These are phyloP conservation scores for Ceratocystis huliohia DNA, from an alignment of 2,329 filamentous ascomycete genomes.

Conservation along the genomic window DNA sequence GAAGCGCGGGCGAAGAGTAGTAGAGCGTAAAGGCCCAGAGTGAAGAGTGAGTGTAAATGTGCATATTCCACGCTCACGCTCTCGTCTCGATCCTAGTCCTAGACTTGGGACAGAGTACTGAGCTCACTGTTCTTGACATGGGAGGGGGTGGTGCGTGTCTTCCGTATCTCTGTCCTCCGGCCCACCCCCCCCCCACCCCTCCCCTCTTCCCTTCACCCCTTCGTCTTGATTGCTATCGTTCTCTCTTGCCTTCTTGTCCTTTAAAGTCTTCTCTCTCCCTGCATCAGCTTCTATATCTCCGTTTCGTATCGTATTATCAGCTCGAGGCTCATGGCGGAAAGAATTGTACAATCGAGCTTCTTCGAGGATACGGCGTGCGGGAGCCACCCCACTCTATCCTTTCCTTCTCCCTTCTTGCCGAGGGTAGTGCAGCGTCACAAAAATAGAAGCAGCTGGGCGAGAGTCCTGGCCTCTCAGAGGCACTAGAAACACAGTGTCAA, in stretches of 20 bases:
- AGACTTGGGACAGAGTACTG: not conserved
- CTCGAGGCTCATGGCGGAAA: no score
- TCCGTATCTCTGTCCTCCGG: not conserved
- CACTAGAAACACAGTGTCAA: constrained; percentile 1
- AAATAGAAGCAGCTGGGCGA: constrained; percentile 1
- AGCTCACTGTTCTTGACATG: not conserved
- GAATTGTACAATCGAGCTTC: not conserved
- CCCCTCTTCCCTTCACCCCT: not conserved
- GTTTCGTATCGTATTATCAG: no score
- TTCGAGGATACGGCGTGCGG: not conserved
- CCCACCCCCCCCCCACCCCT: no score
- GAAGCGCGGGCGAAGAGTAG: not conserved
- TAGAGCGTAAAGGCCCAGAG: not conserved
- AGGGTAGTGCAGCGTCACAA: constrained; percentile 3
- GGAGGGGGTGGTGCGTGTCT: not conserved
- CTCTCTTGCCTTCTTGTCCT: not conserved
- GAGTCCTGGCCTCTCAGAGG: not conserved
- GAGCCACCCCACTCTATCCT: not conserved
- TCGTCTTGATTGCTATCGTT: not conserved
- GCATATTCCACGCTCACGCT: not conserved
- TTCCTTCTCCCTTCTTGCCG: not conserved
- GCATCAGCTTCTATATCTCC: not conserved
- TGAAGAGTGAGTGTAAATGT: not conserved
- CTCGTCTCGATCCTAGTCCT: not conserved
- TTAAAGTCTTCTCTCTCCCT: not conserved